A percentile compares a stretch with the other conserved stretches of the same genome.
Evolutionary conservation across 345 rosid species (phyloP).

Genomic region (Eucalyptus melliodora): DNA sequence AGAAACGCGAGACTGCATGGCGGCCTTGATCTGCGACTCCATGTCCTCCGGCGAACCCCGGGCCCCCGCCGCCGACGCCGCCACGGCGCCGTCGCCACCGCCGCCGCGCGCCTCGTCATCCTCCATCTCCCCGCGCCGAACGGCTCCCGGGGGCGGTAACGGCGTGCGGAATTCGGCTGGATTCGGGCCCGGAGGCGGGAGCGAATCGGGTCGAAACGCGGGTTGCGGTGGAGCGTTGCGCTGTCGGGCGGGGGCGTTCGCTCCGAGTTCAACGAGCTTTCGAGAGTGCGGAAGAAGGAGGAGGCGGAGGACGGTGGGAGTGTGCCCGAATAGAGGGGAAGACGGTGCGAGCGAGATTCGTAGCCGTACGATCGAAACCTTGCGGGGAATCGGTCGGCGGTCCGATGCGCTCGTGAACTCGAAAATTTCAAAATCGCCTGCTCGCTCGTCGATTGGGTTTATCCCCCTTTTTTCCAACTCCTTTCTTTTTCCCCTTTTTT

Average conservation of each 20-base stretch:
- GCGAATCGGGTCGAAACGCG: not conserved
- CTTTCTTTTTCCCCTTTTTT: not conserved
- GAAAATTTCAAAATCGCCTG: not conserved
- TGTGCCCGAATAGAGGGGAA: not conserved
- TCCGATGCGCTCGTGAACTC: not conserved
- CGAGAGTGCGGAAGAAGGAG: not conserved
- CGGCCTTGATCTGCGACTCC: conserved; percentile 53
- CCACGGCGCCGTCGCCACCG: not conserved
- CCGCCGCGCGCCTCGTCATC: not conserved
- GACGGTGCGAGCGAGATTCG: not conserved
- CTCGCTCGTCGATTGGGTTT: not conserved
- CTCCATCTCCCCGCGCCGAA: not conserved
- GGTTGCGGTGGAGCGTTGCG: not conserved
- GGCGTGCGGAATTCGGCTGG: not conserved
- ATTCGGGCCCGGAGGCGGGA: not conserved
- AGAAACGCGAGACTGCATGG: conserved; percentile 57
- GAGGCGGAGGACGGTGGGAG: not conserved
- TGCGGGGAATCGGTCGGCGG: not conserved
- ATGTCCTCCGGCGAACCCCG: conserved; percentile 15
- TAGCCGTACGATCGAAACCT: not conserved
- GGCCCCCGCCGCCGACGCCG: conserved; percentile 2
- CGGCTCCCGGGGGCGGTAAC: not conserved
- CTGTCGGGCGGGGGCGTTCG: not conserved
- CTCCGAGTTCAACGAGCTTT: not conserved
- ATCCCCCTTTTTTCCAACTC: not conserved